Evolutionary conservation across 495 filamentous ascomycete species (phyloP).

Genomic region (Aspergillus haitiensis): DNA sequence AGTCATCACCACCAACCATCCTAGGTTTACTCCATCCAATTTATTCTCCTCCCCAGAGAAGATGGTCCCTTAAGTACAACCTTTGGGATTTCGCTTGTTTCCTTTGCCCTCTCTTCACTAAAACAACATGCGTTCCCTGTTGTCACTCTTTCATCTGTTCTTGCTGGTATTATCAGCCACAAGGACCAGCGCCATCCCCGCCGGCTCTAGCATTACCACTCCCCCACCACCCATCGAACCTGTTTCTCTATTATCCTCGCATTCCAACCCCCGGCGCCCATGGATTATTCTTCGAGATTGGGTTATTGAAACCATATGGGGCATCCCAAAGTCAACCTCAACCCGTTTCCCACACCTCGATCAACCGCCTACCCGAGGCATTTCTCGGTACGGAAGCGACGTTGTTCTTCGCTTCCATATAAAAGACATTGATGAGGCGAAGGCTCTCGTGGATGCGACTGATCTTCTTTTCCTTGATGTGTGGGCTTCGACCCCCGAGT

Average conservation of each 20-base stretch:
- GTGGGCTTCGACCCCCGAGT: constrained; percentile 80
- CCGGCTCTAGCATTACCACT: constrained; percentile 43
- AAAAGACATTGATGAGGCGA: constrained; percentile 65
- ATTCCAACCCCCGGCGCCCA: constrained; percentile 36
- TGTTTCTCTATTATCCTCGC: constrained; percentile 32
- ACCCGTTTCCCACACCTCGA: constrained; percentile 11
- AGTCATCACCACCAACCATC: neutral
- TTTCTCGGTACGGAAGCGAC: constrained; percentile 72
- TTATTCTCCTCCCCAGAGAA: neutral
- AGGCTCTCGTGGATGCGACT: constrained; percentile 69
- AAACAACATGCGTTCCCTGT: constrained; percentile 21
- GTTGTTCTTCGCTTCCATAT: constrained; percentile 88
- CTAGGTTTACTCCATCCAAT: neutral
- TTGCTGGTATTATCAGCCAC: constrained; percentile 32
- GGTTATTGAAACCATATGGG: constrained; percentile 64
- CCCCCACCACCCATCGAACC: constrained; percentile 41
- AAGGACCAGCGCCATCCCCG: constrained; percentile 40
- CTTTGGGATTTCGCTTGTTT: constrained; percentile 3
- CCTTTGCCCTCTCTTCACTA: neutral
- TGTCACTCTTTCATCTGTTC: constrained; percentile 21
- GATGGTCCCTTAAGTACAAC: constrained; percentile 16
- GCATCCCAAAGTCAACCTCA: constrained; percentile 37
- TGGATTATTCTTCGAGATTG: constrained; percentile 63
- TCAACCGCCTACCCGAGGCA: constrained; percentile 49
- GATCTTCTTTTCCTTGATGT: constrained; percentile 81